Percentiles rank a stretch among this genome's conserved stretches.
Conservation (phyloP, 2,329 filamentous ascomycete genomes). For the Botrytis tulipae region DNA sequence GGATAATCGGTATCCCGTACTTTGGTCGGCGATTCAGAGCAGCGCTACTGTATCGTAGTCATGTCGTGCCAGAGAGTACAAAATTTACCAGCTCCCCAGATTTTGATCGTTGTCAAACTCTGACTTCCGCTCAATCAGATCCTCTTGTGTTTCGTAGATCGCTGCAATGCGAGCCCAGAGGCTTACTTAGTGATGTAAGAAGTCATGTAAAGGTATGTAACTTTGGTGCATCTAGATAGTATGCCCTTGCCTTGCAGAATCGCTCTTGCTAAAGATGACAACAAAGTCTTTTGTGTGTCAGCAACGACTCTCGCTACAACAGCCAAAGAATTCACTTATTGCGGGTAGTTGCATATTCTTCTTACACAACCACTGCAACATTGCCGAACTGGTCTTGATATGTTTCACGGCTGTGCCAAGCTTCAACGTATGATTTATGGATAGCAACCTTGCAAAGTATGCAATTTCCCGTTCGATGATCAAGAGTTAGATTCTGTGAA, state of each 20-base stretch:
- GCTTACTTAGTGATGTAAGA: conserved; percentile 3
- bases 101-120: conserved; percentile 12
- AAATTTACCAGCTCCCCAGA: conserved; percentile 17
- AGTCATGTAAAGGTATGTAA: conserved; percentile 12
- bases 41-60: conserved; percentile 7
- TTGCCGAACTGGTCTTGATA: conserved; percentile 19
- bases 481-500: conserved; percentile 4
- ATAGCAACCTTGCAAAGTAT: conserved; percentile 15
- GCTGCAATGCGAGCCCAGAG: conserved; percentile 2
- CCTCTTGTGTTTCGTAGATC: conserved; percentile 1
- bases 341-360: conserved; percentile 16
- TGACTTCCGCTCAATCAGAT: not conserved
- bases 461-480: conserved; percentile 18
- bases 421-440: conserved; percentile 21
- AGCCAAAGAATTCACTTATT: not conserved
- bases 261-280: conserved; percentile 11
- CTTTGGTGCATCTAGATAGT: not conserved
- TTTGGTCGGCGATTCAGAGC: conserved; percentile 20
- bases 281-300: conserved; percentile 13
- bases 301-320: conserved; percentile 10
- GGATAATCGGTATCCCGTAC: conserved; percentile 18
- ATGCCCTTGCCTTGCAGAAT: conserved; percentile 18
- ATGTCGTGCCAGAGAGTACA: conserved; percentile 19
- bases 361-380: conserved; percentile 18
- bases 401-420: conserved; percentile 20